Percentiles rank a stretch among this genome's conserved stretches.
phyloP scores from a whole-genome alignment of 1,139 yeast species.

The Arxiozyma slooffiae region DNA sequence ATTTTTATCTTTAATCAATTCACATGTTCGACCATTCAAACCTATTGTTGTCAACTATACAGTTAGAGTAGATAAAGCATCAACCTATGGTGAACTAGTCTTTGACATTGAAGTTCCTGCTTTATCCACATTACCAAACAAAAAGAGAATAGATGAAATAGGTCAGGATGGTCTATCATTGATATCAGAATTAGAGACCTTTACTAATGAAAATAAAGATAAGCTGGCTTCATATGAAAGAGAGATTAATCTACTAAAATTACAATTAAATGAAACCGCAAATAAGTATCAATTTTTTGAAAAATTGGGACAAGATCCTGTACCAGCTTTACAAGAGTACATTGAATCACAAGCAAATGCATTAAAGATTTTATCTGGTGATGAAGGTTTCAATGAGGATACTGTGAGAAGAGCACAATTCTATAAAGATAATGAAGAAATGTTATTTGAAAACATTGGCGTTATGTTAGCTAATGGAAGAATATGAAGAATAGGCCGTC shows the following conservation, averaged over 20 bases:
- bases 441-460: conserved; percentile 67
- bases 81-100: conserved; percentile 72
- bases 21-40: conserved; percentile 57
- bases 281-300: conserved; percentile 63
- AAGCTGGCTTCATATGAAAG: conserved; percentile 22
- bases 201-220: conserved; percentile 43
- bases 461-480: conserved; percentile 45
- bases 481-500: conserved; percentile 21
- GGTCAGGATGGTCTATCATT: conserved; percentile 34
- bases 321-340: conserved; percentile 63
- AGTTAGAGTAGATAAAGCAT: conserved; percentile 62
- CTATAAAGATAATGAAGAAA: conserved; percentile 56
- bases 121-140: not conserved
- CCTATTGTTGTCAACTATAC: conserved; percentile 72
- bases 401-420: conserved; percentile 73
- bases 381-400: conserved; percentile 87
- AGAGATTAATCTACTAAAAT: conserved; percentile 20
- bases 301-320: conserved; percentile 67
- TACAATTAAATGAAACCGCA: conserved; percentile 49
- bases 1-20: conserved; percentile 59
- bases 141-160: conserved; percentile 22
- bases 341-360: conserved; percentile 66
- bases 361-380: conserved; percentile 67
- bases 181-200: conserved; percentile 40
- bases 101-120: conserved; percentile 56